A percentile compares a stretch with the other conserved stretches of the same genome.
These are phyloP conservation scores for Leptographium wingfieldii DNA, from an alignment of 2,329 filamentous ascomycete species.

Conservation along the genomic window DNA sequence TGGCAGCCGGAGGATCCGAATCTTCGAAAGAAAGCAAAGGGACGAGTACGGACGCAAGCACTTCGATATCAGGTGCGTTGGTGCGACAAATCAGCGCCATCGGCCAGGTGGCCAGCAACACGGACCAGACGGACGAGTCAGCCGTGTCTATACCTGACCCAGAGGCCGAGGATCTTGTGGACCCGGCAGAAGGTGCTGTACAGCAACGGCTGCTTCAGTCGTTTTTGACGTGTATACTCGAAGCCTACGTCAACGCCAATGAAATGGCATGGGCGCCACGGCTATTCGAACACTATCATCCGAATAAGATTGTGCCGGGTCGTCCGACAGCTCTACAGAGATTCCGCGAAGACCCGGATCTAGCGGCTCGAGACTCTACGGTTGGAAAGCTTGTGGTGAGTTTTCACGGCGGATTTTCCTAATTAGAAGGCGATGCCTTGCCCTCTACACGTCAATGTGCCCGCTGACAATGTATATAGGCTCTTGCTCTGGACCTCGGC, in stretches of 20 bases:
- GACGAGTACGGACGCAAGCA: neutral
- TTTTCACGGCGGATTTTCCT: neutral
- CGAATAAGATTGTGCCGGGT: slow-evolving; percentile 48
- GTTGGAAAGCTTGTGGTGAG: slow-evolving; percentile 58
- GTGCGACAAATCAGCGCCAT: slow-evolving; percentile 29
- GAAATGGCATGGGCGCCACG: slow-evolving; percentile 49
- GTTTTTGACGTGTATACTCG: slow-evolving; percentile 66
- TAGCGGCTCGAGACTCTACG: slow-evolving; percentile 50
- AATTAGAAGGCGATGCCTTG: neutral
- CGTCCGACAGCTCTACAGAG: slow-evolving; percentile 48
- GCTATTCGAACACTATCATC: slow-evolving; percentile 55
- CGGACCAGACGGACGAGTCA: slow-evolving; percentile 30
- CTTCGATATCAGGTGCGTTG: neutral
- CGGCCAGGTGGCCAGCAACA: slow-evolving; percentile 28
- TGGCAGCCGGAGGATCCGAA: neutral
- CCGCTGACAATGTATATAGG: slow-evolving; percentile 22
- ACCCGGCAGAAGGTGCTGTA: slow-evolving; percentile 46
- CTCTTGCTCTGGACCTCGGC: slow-evolving; percentile 50
- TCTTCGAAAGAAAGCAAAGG: neutral
- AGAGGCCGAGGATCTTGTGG: slow-evolving; percentile 41
- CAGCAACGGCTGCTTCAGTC: slow-evolving; percentile 56
- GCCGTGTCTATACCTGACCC: slow-evolving; percentile 48
- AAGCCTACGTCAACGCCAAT: slow-evolving; percentile 56
- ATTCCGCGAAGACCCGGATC: slow-evolving; percentile 46
- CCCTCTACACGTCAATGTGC: neutral